A percentile compares a stretch with the other conserved stretches of the same genome.
phyloP scores from a whole-genome alignment of 345 rosid genomes.

The Boechera stricta region DNA sequence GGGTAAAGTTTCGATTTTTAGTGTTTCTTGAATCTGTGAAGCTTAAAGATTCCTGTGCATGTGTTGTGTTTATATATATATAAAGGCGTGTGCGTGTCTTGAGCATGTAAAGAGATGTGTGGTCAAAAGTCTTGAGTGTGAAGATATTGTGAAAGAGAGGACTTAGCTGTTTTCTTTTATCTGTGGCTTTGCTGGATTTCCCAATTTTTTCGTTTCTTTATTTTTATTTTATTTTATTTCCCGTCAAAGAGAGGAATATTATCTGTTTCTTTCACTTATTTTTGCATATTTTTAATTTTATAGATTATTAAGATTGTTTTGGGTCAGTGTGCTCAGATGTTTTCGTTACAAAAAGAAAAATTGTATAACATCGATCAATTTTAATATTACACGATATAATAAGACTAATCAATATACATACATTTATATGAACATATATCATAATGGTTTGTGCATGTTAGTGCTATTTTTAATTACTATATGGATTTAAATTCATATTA shows the following conservation, averaged over 20 bases:
- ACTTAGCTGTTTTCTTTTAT: slow-evolving; percentile 31
- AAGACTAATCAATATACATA: too few species aligned
- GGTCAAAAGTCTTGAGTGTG: slow-evolving; percentile 29
- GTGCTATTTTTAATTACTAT: too few species aligned
- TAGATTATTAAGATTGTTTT: neutral
- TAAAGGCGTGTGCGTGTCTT: slow-evolving; percentile 16
- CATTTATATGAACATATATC: too few species aligned
- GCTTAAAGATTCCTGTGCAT: slow-evolving; percentile 14
- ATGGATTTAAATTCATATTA: too few species aligned
- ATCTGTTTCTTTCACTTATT: neutral
- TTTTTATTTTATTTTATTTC: too few species aligned
- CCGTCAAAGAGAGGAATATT: neutral
- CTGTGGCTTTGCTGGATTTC: slow-evolving; percentile 38
- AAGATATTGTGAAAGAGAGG: slow-evolving; percentile 23
- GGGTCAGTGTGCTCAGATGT: neutral
- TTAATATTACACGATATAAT: too few species aligned
- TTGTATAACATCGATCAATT: too few species aligned
- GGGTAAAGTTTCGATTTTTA: neutral
- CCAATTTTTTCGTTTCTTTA: neutral
- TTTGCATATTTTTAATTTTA: neutral
- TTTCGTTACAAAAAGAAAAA: neutral
- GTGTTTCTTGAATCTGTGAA: slow-evolving; percentile 13
- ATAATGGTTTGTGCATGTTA: too few species aligned
- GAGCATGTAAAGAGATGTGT: slow-evolving; percentile 11
- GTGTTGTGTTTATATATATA: slow-evolving; percentile 17